These are phyloP conservation scores for Neopestalotiopsis sp. DNA, from an alignment of 2,329 filamentous ascomycete species.

Conservation along the genomic window DNA sequence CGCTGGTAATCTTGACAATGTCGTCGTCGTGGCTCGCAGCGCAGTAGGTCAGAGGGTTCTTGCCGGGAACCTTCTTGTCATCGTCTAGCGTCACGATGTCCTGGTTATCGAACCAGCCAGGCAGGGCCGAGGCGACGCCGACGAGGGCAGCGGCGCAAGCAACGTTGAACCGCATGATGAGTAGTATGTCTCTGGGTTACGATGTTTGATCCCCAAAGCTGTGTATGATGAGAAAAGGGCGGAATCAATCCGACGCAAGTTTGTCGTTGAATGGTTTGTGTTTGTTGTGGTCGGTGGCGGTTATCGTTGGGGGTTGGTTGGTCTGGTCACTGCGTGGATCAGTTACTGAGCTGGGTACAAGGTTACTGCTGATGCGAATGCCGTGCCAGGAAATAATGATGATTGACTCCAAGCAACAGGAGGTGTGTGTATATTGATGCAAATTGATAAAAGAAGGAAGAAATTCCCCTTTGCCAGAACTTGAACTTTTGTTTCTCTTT, in stretches of 20 bases:
- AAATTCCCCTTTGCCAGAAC: background rate
- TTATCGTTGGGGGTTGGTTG: slow-evolving; percentile 1
- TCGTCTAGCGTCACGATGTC: slow-evolving; percentile 53
- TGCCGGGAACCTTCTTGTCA: slow-evolving; percentile 74
- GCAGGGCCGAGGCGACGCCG: slow-evolving; percentile 46
- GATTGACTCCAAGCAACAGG: background rate
- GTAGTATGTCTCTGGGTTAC: background rate
- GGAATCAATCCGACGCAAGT: background rate
- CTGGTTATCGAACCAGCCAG: slow-evolving; percentile 53
- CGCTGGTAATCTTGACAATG: slow-evolving; percentile 76
- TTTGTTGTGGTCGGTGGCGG: slow-evolving; percentile 9
- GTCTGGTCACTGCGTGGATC: background rate
- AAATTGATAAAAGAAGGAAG: background rate
- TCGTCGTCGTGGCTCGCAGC: slow-evolving; percentile 67
- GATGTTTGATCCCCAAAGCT: background rate
- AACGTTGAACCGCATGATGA: slow-evolving; percentile 35
- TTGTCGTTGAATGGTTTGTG: background rate
- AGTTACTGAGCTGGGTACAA: background rate
- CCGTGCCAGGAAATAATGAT: background rate
- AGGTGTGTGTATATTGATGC: background rate
- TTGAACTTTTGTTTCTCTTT: background rate
- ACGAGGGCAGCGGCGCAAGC: slow-evolving; percentile 50
- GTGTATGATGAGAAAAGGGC: background rate
- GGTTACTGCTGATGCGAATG: background rate
- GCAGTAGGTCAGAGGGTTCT: slow-evolving; percentile 87